Conservation (phyloP, 768 basidiomycete genomes). For the Podaxis sp. region DNA sequence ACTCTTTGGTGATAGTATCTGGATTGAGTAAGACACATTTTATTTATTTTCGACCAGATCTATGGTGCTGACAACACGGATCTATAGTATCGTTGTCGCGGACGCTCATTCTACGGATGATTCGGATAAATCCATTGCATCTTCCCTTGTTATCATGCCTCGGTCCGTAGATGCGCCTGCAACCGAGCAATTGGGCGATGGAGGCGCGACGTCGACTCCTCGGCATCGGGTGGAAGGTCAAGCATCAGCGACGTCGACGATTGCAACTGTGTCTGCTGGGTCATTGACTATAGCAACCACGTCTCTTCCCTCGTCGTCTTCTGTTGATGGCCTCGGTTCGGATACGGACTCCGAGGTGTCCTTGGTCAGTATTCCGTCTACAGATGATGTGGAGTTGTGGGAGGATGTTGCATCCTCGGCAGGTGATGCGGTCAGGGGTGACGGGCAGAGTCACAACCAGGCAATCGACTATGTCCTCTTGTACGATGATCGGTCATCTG, state of each 20-base stretch:
- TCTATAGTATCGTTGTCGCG: conserved; percentile 58
- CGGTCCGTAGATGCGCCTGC: conserved; percentile 18
- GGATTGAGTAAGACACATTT: conserved; percentile 63
- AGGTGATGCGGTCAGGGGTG: conserved; percentile 18
- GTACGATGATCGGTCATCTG: conserved; percentile 47
- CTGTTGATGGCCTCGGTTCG: conserved; percentile 16
- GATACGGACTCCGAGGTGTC: conserved; percentile 41
- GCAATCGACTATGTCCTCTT: conserved; percentile 65
- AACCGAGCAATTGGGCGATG: neutral
- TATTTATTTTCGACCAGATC: neutral
- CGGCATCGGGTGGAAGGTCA: conserved; percentile 23
- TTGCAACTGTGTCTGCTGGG: conserved; percentile 11
- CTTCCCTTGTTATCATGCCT: conserved; percentile 70
- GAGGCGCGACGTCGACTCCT: neutral
- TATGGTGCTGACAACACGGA: conserved; percentile 7
- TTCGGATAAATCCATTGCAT: conserved; percentile 51
- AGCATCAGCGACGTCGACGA: conserved; percentile 12
- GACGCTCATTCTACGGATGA: conserved; percentile 37
- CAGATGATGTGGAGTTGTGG: conserved; percentile 51
- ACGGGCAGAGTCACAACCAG: conserved; percentile 15
- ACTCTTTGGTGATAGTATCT: conserved; percentile 69
- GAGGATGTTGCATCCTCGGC: conserved; percentile 46
- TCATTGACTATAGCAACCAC: conserved; percentile 15
- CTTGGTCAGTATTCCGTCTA: conserved; percentile 57
- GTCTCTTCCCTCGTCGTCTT: conserved; percentile 15